These are phyloP conservation scores for Ramichloridium luteum DNA, from an alignment of 2,329 filamentous ascomycete genomes.

Conservation along the genomic window DNA sequence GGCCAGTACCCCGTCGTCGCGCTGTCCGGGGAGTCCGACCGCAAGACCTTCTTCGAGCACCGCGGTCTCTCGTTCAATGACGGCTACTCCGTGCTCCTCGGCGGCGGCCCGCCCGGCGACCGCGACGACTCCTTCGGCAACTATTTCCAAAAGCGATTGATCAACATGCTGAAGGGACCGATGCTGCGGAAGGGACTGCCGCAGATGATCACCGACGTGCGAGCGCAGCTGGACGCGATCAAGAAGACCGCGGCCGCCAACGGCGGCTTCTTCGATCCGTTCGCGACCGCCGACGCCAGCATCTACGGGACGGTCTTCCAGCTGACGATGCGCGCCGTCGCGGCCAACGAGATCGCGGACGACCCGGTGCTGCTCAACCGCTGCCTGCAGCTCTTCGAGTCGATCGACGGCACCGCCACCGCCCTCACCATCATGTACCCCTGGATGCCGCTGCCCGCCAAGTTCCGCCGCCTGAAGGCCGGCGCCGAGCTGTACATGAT, in stretches of 20 bases:
- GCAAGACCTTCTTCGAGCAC: conserved; percentile 36
- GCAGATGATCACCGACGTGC: conserved; percentile 33
- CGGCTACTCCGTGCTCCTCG: conserved; percentile 28
- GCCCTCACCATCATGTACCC: conserved; percentile 41
- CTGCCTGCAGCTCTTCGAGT: conserved; percentile 35
- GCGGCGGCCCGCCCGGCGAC: conserved; percentile 22
- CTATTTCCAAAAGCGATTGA: conserved; percentile 19
- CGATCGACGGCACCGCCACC: conserved; percentile 34
- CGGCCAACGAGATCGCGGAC: conserved; percentile 42
- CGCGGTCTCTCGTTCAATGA: conserved; percentile 33
- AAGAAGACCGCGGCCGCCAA: conserved; percentile 20
- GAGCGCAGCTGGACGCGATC: conserved; percentile 28
- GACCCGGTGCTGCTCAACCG: conserved; percentile 31
- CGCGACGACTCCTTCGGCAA: conserved; percentile 16
- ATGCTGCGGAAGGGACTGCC: conserved; percentile 26
- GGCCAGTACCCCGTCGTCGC: conserved; percentile 36
- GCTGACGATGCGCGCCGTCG: conserved; percentile 46
- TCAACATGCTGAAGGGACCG: conserved; percentile 18
- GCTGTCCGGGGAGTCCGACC: conserved; percentile 31
- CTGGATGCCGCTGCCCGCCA: conserved; percentile 35
- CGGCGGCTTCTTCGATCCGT: conserved; percentile 37
- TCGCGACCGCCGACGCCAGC: conserved; percentile 32
- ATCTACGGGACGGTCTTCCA: conserved; percentile 43
- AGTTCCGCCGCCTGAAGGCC: conserved; percentile 33
- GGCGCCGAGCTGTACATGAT: conserved; percentile 39